Conservation (phyloP, 1,139 yeast species). For the Maudiozyma humilis region DNA sequence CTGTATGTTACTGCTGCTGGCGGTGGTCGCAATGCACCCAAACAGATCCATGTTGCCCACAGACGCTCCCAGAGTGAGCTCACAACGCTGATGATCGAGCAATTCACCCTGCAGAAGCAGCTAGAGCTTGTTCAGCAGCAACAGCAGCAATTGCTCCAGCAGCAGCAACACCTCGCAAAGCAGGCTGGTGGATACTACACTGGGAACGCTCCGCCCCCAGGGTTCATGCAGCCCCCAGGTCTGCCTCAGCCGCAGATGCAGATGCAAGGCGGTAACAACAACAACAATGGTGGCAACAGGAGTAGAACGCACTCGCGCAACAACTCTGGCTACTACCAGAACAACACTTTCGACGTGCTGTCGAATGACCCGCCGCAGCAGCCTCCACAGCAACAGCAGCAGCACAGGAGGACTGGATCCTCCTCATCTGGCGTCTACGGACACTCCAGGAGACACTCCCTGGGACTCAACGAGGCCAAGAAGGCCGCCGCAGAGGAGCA, state of each 20-base stretch:
- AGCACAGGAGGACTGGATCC: conserved; percentile 32
- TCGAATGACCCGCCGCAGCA: conserved; percentile 12
- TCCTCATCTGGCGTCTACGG: conserved; percentile 40
- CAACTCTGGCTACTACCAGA: conserved; percentile 27
- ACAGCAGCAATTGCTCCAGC: conserved; percentile 72
- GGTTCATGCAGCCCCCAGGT: conserved; percentile 10
- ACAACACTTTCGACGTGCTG: conserved; percentile 5
- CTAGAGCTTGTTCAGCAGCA: conserved; percentile 86
- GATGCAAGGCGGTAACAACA: conserved; percentile 4
- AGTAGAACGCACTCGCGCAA: conserved; percentile 31
- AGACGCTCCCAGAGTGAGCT: conserved; percentile 90
- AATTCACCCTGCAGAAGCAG: conserved; percentile 85
- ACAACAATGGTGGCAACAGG: conserved; percentile 18
- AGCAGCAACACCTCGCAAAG: conserved; percentile 47
- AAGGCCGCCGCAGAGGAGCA: conserved; percentile 92
- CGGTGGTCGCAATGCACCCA: conserved; percentile 38
- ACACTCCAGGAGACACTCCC: conserved; percentile 83
- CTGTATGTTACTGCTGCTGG: conserved; percentile 30
- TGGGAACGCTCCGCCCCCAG: conserved; percentile 3
- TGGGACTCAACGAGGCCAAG: conserved; percentile 91
- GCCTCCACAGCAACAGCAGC: conserved; percentile 23
- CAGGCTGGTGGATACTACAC: background rate
- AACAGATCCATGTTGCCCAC: conserved; percentile 78
- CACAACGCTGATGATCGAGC: conserved; percentile 92
- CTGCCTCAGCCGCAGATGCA: conserved; percentile 5